These are phyloP conservation scores for Leccinum angustisporum DNA, from an alignment of 1,284 basidiomycete species.

Conservation along the genomic window DNA sequence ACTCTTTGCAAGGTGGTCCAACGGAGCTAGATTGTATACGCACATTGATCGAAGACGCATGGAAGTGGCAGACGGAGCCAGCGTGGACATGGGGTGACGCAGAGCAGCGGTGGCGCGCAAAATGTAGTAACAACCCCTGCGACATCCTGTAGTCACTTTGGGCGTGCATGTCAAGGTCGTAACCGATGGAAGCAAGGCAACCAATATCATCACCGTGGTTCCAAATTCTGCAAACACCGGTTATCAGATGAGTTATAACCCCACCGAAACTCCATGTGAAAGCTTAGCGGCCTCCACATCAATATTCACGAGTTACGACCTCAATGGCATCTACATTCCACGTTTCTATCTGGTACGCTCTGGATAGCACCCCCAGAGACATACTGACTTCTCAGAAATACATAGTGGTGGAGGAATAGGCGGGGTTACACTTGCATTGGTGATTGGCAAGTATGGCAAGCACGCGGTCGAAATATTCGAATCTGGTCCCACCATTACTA, in stretches of 20 bases:
- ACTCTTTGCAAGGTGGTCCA: background rate
- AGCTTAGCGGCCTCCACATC: background rate
- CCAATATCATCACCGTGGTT: background rate
- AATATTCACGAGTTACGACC: background rate
- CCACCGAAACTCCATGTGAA: background rate
- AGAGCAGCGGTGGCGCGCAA: conserved; percentile 14
- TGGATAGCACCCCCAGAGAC: background rate
- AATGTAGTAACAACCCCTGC: background rate
- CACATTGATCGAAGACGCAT: conserved; percentile 18
- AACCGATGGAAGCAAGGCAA: background rate
- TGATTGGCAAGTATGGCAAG: conserved; percentile 26
- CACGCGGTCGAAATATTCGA: conserved; percentile 36
- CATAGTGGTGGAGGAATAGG: conserved; percentile 37
- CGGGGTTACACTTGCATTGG: conserved; percentile 36
- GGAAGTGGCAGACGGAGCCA: conserved; percentile 21
- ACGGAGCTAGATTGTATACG: conserved; percentile 13
- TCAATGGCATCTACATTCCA: conserved; percentile 11
- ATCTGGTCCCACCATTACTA: conserved; percentile 31
- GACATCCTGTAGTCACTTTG: background rate
- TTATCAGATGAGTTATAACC: background rate
- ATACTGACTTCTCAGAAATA: no score
- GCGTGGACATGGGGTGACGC: conserved; percentile 15
- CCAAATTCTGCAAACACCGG: background rate
- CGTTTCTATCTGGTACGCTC: conserved; percentile 16
- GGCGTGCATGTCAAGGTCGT: background rate